These are phyloP conservation scores for Globisporangium alternatum DNA, from an alignment of 352 stramenopile species.

Conservation along the genomic window DNA sequence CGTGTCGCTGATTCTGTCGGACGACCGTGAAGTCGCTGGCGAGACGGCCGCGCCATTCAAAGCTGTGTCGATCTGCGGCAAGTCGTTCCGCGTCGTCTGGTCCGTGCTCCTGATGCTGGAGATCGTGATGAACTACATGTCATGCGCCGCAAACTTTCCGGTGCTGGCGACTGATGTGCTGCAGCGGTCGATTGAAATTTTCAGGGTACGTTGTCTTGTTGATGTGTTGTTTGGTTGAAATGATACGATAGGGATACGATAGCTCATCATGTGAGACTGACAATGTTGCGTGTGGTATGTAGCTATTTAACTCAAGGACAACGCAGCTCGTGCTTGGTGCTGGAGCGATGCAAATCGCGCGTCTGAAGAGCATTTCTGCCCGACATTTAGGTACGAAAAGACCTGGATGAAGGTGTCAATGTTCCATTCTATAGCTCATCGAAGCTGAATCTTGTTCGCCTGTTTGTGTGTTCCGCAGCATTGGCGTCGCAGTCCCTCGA, in stretches of 20 bases:
- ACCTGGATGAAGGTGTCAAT: neutral
- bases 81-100: conserved; percentile 95
- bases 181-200: conserved; percentile 91
- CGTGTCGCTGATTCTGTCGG: conserved; percentile 66
- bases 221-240: neutral
- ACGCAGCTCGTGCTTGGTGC: conserved; percentile 96
- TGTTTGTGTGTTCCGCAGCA: conserved; percentile 32
- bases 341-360: conserved; percentile 95
- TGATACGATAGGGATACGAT: neutral
- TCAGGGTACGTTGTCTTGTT: conserved; percentile 47
- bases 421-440: neutral
- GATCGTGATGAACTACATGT: conserved; percentile 95
- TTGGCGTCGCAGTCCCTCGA: conserved; percentile 95
- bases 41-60: conserved; percentile 72
- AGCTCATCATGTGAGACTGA: neutral
- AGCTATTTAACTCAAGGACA: conserved; percentile 96
- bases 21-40: conserved; percentile 61
- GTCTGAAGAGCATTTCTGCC: conserved; percentile 95
- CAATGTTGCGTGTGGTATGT: conserved; percentile 12
- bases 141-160: conserved; percentile 91
- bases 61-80: conserved; percentile 88
- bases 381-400: conserved; percentile 87
- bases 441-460: neutral
- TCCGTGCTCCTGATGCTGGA: conserved; percentile 94
- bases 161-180: conserved; percentile 93